Evolutionary conservation across 139 green algal species (phyloP), one percentile per base, ranked within the genome.

Genomic region (Micractinium conductrix): DNA sequence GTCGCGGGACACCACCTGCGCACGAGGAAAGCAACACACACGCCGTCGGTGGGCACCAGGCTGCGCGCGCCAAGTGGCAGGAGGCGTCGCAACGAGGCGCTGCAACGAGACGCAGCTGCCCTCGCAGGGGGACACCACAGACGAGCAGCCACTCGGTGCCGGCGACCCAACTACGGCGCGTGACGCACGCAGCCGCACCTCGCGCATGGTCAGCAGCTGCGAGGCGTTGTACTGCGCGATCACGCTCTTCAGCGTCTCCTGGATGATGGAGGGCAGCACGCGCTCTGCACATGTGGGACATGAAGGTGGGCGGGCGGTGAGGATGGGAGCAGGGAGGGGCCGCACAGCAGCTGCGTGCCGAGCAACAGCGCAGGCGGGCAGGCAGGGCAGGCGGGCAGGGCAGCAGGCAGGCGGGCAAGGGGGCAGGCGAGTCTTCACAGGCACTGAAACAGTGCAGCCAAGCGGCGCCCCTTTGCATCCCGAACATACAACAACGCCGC

Each of bases 181-280:
- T 62, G 10, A 58, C 2, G 53, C 53, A 62, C 53, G 19, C 53
- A 2, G 69, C 69, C 53, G 1, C 80, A 95, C 94, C 93, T 99
- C 96, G 86, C 97, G 93, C 95, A 97, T 95, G 0, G 97, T 99
- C 45, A 99, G 92, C 86, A 99, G 92, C 92, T 99, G 96, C 72
- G 87, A 94, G 53, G 97, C 97, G 89, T 99, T 99, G 92, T 99
- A 99, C 79, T 88, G 87, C 40, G 97, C 97, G 53, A 99, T 96
- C n/a, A 99, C 97, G 30, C 40, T 81, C 83, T 91, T 88, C 42
- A 92, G 53, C 28, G 87, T 89, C 55, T 90, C 42, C 90, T 97
- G 96, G 67, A 99, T 99, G 87, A 99, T 99, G 78, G 93, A 98
- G 19, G 97, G 97, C 80, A 99, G 91, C 75, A 99, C 97, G 9